Evolutionary conservation across 139 green algal genomes (phyloP), one percentile per base, ranked within the genome.

Genomic region (Nannochloris sp.): DNA sequence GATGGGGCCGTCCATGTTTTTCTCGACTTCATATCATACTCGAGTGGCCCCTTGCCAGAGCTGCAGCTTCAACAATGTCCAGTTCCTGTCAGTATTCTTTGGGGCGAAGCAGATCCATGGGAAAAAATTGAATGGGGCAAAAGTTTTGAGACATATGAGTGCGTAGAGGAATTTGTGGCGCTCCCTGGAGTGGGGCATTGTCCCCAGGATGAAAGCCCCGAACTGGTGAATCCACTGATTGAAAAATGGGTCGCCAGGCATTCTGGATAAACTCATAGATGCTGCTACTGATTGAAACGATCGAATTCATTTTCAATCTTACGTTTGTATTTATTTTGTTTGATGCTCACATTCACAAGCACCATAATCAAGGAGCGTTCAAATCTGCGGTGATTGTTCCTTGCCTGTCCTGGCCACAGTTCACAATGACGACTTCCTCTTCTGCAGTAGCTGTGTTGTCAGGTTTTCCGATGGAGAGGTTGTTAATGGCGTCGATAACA

Each of bases 1-100:
- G 82, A 83, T 14, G 89, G 88, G 5, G 93, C 93, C 1, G 86
- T 85, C 16, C 68, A 86, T 34, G 93, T 99, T 18, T 99, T 99
- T 69, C 85, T 99, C 5, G 93, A 98, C 75, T 99, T 99, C 65
- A 96, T 99, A 59, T 88, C 64, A 59, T 97, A 98, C 73, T 87
- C 67, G 14, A 69, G 66, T 1, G 92, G 92, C 0, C 92, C 92
- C 3, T 70, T 98, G 24, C 89, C 93, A 7, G 91, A 98, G 70
- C 74, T 94, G 57, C 75, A 95, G 59, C 60, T 98, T 29, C 18
- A 49, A 31, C 23, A 60, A 1, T 44, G 4, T 15, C 57, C 64
- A 2, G 75, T 86, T 44, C 89, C 90, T 10, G 87, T 96, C 19
- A 72, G 74, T 44, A 78, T 98, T n/a, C 24, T 94, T 51, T 97